Conservation (phyloP, 1,284 basidiomycete genomes). For the Vanrija pseudolonga region DNA sequence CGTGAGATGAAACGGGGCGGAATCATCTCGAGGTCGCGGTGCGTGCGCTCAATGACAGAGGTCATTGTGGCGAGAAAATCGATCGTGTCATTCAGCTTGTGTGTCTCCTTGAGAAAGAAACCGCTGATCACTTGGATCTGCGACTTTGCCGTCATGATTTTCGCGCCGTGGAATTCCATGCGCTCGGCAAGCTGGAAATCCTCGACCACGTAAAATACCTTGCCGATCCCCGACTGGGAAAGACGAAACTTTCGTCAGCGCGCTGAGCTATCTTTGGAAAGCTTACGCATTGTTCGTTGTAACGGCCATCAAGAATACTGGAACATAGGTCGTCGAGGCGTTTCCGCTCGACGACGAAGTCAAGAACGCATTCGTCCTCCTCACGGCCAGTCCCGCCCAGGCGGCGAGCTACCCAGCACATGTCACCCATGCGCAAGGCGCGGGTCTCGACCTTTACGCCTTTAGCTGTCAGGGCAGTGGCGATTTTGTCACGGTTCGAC, state of each 20-base stretch:
- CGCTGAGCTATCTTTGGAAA: not conserved
- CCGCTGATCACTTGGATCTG: conserved; percentile 57
- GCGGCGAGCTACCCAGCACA: conserved; percentile 56
- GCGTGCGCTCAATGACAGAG: no score
- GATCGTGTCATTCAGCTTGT: conserved; percentile 4
- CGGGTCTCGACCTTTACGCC: conserved; percentile 52
- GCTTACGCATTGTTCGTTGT: conserved; percentile 56
- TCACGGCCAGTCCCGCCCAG: conserved; percentile 38
- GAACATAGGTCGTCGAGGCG: conserved; percentile 55
- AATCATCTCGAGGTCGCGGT: conserved; percentile 46
- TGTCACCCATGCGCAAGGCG: conserved; percentile 56
- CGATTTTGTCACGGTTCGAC: conserved; percentile 45
- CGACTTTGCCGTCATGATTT: conserved; percentile 51
- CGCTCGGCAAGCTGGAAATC: conserved; percentile 50
- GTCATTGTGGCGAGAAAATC: no score
- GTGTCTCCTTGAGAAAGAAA: conserved; percentile 56
- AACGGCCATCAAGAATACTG: conserved; percentile 56
- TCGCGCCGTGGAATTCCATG: conserved; percentile 37
- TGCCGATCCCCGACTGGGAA: conserved; percentile 51
- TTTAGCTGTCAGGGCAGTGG: conserved; percentile 37
- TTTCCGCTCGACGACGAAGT: conserved; percentile 58
- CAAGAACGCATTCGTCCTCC: conserved; percentile 54
- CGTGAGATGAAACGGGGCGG: conserved; percentile 47
- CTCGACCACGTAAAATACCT: conserved; percentile 58
- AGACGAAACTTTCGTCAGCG: conserved; percentile 51